A percentile compares a stretch with the other conserved stretches of the same genome.
Conservation (phyloP, 495 filamentous ascomycete genomes). For the Rhypophila decipiens region DNA sequence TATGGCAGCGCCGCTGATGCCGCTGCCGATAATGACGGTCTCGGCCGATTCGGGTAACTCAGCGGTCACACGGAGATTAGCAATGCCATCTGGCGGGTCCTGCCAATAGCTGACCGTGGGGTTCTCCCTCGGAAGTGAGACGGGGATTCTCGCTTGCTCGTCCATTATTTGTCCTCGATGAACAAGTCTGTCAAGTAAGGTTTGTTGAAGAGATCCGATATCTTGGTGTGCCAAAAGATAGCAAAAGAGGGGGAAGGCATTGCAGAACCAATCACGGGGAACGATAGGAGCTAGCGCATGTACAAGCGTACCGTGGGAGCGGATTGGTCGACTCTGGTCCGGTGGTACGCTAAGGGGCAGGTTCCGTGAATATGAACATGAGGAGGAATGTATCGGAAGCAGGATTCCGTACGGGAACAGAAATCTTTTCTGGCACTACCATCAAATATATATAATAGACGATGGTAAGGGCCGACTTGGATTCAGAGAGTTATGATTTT, state of each 20-base stretch:
- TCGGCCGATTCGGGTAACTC: constrained; percentile 44
- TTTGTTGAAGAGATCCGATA: no score
- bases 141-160: constrained; percentile 35
- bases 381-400: no score
- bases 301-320: neutral
- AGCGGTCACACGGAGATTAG: constrained; percentile 44
- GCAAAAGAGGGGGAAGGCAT: neutral
- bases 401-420: no score
- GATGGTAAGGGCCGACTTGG: no score
- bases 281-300: neutral
- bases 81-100: constrained; percentile 50
- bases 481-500: no score
- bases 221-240: no score
- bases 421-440: no score
- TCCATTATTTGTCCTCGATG: constrained; percentile 29
- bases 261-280: neutral
- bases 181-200: neutral
- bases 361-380: no score
- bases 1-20: constrained; percentile 59
- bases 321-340: no score
- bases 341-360: no score
- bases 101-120: constrained; percentile 72
- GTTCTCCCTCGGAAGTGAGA: constrained; percentile 45
- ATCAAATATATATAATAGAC: no score
- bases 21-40: constrained; percentile 62